Percentiles rank a stretch among this genome's conserved stretches.
phyloP scores from a whole-genome alignment of 2,329 filamentous ascomycete species.

The Calonectria pauciramosa region DNA sequence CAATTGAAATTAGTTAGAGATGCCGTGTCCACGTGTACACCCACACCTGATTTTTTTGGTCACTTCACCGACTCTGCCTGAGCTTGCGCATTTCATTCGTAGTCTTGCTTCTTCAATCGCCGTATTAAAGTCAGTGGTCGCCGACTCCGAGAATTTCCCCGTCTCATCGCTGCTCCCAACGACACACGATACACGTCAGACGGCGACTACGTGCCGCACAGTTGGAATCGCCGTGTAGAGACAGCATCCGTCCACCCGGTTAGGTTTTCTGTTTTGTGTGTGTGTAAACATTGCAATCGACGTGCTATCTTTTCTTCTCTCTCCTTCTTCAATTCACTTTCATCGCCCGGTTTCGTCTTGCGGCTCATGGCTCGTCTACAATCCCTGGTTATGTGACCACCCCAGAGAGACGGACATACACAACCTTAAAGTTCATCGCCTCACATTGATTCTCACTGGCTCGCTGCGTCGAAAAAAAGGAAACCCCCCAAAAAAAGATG shows the following conservation, averaged over 20 bases:
- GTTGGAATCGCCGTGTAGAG: not conserved
- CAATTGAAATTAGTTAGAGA: not conserved
- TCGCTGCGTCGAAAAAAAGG: not conserved
- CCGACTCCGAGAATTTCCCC: slow-evolving; percentile 27
- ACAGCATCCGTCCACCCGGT: not conserved
- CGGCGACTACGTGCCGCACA: not conserved
- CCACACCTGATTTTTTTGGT: not conserved
- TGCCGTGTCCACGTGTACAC: slow-evolving; percentile 15
- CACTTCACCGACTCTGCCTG: slow-evolving; percentile 8
- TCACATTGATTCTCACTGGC: not conserved
- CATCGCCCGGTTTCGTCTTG: not conserved
- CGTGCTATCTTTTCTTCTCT: not conserved
- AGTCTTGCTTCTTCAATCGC: too few species aligned
- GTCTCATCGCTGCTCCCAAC: slow-evolving; percentile 4
- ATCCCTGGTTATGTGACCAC: not conserved
- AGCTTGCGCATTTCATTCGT: not conserved
- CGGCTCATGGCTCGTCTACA: not conserved
- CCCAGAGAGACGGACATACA: not conserved
- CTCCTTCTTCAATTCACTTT: not conserved
- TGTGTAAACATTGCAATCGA: not conserved
- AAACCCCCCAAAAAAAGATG: not conserved
- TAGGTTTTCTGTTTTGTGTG: not conserved
- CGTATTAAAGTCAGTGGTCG: not conserved
- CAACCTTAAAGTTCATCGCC: not conserved
- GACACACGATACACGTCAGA: slow-evolving; percentile 9